Conservation (phyloP, 2,329 filamentous ascomycete species). For the Dryadomyces sulphureus region DNA sequence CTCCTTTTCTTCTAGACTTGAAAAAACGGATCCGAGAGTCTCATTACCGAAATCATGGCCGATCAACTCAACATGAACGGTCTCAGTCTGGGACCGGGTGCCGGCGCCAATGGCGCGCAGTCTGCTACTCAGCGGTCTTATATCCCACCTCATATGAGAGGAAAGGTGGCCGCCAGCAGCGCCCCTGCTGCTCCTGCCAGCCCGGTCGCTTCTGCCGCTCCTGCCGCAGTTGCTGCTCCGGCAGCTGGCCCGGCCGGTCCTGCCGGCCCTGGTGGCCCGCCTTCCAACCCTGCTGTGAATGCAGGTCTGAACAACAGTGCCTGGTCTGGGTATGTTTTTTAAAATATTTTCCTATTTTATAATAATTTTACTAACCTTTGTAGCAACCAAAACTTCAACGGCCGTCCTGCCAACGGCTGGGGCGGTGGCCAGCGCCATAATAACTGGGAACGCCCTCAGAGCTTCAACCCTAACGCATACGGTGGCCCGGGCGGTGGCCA, state of each 20-base stretch:
- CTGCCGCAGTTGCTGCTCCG: slow-evolving; percentile 12
- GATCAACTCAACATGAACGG: slow-evolving; percentile 73
- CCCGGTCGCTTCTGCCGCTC: neutral
- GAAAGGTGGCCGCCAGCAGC: slow-evolving; percentile 26
- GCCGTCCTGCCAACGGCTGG: slow-evolving; percentile 17
- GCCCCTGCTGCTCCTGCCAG: slow-evolving; percentile 1
- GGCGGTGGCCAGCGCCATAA: neutral
- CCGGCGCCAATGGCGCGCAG: slow-evolving; percentile 17
- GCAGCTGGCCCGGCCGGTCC: slow-evolving; percentile 3
- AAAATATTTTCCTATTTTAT: slow-evolving; percentile 6
- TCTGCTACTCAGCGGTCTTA: slow-evolving; percentile 46
- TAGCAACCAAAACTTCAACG: slow-evolving; percentile 33
- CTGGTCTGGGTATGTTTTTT: slow-evolving; percentile 45
- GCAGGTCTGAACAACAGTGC: slow-evolving; percentile 47
- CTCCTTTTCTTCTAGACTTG: neutral
- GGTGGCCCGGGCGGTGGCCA: slow-evolving; percentile 28
- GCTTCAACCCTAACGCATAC: slow-evolving; percentile 50
- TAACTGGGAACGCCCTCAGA: slow-evolving; percentile 15
- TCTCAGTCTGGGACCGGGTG: slow-evolving; percentile 42
- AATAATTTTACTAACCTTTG: slow-evolving; percentile 1
- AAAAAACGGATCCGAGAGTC: slow-evolving; percentile 1
- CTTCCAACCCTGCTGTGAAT: slow-evolving; percentile 12
- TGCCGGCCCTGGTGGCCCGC: slow-evolving; percentile 1
- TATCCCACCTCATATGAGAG: slow-evolving; percentile 74
- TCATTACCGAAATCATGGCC: slow-evolving; percentile 46